Percentiles rank a stretch among this genome's conserved stretches.
These are phyloP conservation scores for Candida alai DNA, from an alignment of 805 yeast genomes.

Conservation along the genomic window DNA sequence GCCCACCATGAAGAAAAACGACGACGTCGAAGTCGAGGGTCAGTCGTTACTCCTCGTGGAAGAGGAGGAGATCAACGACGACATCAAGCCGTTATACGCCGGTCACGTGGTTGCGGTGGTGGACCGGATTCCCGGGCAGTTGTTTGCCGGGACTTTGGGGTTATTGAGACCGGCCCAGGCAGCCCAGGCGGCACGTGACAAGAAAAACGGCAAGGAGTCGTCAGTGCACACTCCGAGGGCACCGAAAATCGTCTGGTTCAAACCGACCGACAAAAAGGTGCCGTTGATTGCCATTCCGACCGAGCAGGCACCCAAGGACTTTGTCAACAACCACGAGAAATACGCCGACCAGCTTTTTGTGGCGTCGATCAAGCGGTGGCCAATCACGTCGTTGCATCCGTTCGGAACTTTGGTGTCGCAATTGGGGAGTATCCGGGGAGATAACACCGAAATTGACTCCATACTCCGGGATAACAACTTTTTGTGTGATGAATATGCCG, in stretches of 20 bases:
- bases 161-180: constrained; percentile 93
- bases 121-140: constrained; percentile 95
- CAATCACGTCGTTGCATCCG: constrained; percentile 96
- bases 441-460: constrained; percentile 78
- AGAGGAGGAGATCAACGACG: constrained; percentile 93
- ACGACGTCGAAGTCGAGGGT: constrained; percentile 98
- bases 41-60: constrained; percentile 87
- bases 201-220: constrained; percentile 44
- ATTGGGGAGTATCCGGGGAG: constrained; percentile 76
- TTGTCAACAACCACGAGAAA: constrained; percentile 84
- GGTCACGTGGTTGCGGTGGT: constrained; percentile 98
- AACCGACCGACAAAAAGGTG: constrained; percentile 96
- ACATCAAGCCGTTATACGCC: constrained; percentile 88
- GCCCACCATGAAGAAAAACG: constrained; percentile 95
- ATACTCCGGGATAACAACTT: constrained; percentile 85
- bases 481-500: constrained; percentile 75
- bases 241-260: constrained; percentile 98
- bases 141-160: constrained; percentile 92
- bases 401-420: constrained; percentile 90
- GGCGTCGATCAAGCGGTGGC: constrained; percentile 98
- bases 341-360: constrained; percentile 82
- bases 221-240: constrained; percentile 44
- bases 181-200: constrained; percentile 70
- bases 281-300: constrained; percentile 98
- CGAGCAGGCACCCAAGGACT: constrained; percentile 95